phyloP scores from a whole-genome alignment of 73 alveolate species.

The Paramecium primaurelia region DNA sequence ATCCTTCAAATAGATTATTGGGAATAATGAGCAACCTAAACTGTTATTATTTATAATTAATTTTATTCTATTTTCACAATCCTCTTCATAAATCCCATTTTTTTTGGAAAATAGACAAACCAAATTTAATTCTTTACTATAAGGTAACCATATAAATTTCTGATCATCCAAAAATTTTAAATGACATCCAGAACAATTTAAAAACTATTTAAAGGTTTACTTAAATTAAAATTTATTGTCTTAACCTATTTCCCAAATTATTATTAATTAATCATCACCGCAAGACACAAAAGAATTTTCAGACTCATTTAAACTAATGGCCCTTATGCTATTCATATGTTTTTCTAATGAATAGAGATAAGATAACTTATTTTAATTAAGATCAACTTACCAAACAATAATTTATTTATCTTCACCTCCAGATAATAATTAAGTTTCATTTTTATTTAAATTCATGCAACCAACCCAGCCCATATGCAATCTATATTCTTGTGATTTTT shows the following conservation, averaged over 20 bases:
- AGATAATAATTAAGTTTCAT: background rate
- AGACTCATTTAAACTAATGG: background rate
- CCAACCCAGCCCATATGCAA: background rate
- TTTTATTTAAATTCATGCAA: background rate
- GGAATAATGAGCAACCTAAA: background rate
- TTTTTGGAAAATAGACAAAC: background rate
- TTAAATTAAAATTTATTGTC: too few relatives aligned
- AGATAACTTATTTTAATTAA: too few relatives aligned
- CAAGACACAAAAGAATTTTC: background rate
- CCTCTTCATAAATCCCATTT: background rate
- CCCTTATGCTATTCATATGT: background rate
- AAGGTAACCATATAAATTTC: background rate
- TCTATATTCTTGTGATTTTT: background rate
- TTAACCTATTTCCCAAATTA: background rate
- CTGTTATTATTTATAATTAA: too few relatives aligned
- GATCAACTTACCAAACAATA: background rate
- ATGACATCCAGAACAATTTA: background rate
- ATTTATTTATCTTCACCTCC: background rate
- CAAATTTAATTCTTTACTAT: background rate
- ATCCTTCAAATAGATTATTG: background rate
- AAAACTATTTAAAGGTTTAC: background rate
- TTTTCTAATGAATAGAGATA: background rate
- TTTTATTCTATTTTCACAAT: background rate
- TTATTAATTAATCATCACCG: background rate
- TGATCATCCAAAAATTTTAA: background rate